Conservation (phyloP, 2,329 filamentous ascomycete species). For the Epichloe aotearoae region DNA sequence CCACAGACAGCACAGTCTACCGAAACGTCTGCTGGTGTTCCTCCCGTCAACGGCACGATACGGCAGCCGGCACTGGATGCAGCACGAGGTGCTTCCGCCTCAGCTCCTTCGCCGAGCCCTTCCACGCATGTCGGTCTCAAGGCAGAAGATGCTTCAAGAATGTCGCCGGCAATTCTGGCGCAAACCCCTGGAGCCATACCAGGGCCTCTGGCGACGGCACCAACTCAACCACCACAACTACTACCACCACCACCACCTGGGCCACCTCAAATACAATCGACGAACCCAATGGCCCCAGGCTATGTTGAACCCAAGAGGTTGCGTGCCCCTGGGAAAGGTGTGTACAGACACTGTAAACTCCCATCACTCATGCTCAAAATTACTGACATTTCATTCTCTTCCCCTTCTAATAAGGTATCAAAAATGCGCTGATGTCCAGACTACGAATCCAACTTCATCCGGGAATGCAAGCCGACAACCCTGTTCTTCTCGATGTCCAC, state of each 20-base stretch:
- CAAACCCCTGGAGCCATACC: constrained; percentile 9
- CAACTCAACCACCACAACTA: constrained; percentile 7
- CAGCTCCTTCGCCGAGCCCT: constrained; percentile 31
- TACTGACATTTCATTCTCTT: background rate
- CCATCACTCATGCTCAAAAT: background rate
- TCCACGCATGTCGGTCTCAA: constrained; percentile 22
- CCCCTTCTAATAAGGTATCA: constrained; percentile 24
- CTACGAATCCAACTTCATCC: constrained; percentile 57
- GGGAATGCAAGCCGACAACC: constrained; percentile 45
- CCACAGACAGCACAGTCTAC: constrained; percentile 22
- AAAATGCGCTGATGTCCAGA: constrained; percentile 53
- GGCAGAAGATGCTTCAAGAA: constrained; percentile 20
- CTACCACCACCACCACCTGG: constrained; percentile 9
- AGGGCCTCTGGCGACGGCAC: constrained; percentile 3
- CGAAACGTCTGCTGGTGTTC: constrained; percentile 11
- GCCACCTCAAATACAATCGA: constrained; percentile 13
- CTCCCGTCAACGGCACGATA: constrained; percentile 13
- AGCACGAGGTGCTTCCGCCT: constrained; percentile 26
- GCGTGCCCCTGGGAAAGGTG: constrained; percentile 31
- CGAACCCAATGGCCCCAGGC: constrained; percentile 16
- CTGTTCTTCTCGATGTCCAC: constrained; percentile 49
- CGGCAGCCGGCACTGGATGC: constrained; percentile 21
- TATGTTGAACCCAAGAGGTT: constrained; percentile 24
- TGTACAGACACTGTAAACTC: background rate
- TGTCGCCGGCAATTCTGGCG: constrained; percentile 14